Percentiles rank a stretch among this genome's conserved stretches.
Evolutionary conservation across 2,329 filamentous ascomycete species (phyloP).

Genomic region (Phyllosticta capitalensis): DNA sequence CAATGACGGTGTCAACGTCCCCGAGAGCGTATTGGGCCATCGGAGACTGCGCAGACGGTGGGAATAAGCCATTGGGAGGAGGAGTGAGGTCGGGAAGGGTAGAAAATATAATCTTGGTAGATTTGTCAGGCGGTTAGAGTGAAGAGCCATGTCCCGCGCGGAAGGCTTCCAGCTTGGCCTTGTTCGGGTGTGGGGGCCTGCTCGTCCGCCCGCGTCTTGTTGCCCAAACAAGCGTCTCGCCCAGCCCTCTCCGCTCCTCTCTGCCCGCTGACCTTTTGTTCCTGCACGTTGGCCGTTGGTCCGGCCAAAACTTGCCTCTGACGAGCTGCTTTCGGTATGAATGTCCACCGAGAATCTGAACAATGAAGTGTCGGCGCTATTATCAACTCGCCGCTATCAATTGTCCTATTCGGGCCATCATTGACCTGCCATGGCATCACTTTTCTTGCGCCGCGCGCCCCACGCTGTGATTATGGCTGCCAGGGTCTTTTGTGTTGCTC

Average conservation of each 20-base stretch:
- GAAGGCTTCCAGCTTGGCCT: conserved; percentile 5
- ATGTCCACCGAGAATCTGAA: neutral
- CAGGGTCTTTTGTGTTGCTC: neutral
- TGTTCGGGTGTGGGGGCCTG: conserved; percentile 6
- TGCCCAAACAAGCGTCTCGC: conserved; percentile 4
- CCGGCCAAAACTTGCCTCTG: neutral
- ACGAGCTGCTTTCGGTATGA: neutral
- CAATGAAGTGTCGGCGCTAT: neutral
- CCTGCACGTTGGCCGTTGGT: neutral
- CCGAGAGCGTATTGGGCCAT: conserved; percentile 29
- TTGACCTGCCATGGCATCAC: neutral
- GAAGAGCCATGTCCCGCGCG: conserved; percentile 3
- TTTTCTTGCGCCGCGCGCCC: neutral
- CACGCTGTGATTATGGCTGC: neutral
- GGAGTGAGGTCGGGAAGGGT: neutral
- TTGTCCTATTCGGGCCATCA: neutral
- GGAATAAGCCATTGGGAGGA: conserved; percentile 3
- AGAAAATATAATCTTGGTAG: conserved; percentile 3
- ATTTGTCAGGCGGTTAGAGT: conserved; percentile 11
- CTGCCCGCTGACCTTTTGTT: conserved; percentile 2
- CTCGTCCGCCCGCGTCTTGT: neutral
- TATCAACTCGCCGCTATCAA: neutral
- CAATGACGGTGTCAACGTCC: conserved; percentile 32
- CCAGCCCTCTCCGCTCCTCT: neutral
- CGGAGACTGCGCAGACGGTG: conserved; percentile 15